These are phyloP conservation scores for Umbellularia californica DNA, from an alignment of 164 flowering plant species.

Conservation along the genomic window DNA sequence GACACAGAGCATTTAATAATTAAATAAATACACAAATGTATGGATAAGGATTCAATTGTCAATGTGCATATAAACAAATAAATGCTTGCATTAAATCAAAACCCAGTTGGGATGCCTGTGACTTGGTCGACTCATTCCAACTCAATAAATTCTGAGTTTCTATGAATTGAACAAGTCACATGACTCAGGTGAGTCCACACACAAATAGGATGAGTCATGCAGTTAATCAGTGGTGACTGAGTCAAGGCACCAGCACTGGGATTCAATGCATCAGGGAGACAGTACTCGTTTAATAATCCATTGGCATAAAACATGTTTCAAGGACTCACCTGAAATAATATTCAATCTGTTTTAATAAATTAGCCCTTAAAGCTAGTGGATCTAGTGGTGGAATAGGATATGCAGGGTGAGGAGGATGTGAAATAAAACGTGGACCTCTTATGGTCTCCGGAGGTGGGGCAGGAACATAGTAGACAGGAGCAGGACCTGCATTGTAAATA, in stretches of 20 bases:
- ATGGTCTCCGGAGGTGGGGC: constrained; percentile 57
- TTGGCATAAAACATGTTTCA: not conserved
- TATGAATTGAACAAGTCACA: too few relatives aligned
- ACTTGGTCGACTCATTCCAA: not conserved
- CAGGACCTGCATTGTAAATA: constrained; percentile 45
- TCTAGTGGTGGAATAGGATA: constrained; percentile 34
- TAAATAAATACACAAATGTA: too few relatives aligned
- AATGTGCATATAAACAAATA: not conserved
- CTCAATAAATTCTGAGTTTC: too few relatives aligned
- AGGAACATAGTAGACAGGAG: constrained; percentile 47
- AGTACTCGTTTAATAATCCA: too few relatives aligned
- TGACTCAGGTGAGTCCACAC: too few relatives aligned
- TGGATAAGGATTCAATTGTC: not conserved
- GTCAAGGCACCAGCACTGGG: too few relatives aligned
- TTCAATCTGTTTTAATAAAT: constrained; percentile 71
- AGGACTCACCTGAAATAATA: constrained; percentile 84
- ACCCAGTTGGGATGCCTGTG: not conserved
- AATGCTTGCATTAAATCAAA: not conserved
- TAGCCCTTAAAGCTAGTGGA: constrained; percentile 35
- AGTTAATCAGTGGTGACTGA: too few relatives aligned
- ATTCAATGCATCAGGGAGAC: too few relatives aligned
- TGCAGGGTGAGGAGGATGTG: constrained; percentile 44
- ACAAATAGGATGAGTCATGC: too few relatives aligned
- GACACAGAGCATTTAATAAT: not conserved
- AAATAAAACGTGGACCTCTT: constrained; percentile 46